Evolutionary conservation across 2,329 filamentous ascomycete genomes (phyloP), one percentile per base, ranked within the genome.

Genomic region (Diplodia scrobiculata): DNA sequence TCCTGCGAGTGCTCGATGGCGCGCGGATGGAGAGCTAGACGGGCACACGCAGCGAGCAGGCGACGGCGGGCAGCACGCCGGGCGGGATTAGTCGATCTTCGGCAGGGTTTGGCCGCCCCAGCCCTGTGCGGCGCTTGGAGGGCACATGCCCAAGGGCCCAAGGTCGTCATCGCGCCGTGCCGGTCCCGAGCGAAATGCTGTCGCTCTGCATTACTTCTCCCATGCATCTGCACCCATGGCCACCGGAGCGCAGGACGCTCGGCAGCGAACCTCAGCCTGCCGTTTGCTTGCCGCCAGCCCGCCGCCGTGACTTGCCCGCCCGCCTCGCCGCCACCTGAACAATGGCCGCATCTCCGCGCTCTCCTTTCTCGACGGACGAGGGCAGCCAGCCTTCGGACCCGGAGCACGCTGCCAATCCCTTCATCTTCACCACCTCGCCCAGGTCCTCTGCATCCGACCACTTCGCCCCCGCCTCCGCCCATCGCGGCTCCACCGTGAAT

Each of bases 141-240:
- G 14, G 38, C 50, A 32, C 62, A 47, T 38, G 45, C 63, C 52
- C 21, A 38, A 21, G 48, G 41, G 34, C 34, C 32, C 9, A 25
- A 25, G 25, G 25, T 64, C 59, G 62, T 38, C 52, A 50, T 55
- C 36, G 25, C 21, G 17, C 27, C 51, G 63, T 65, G 63, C 51
- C 63, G 51, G 19, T 17, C 50, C 38, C 50, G 41, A 48, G 41
- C 32, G 38, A 55, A 47, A 32, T 32, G 63, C 51, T 32, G 29
- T 10, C 38, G 6, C 38, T 47, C 17, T 38, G 51, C 51, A 63
- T 52, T 19, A 45, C 36, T 27, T 17, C 21, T 25, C 5, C 3
- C 21, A 6, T 25, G 14, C 34, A 11, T 36, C 36, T 13, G 10
- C 13, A 11, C 27, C 27, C 38, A 62, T 62, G 58, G 48, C 2